Conservation (phyloP, 139 green algal genomes). For the Pseudopediastrum boryanum region DNA sequence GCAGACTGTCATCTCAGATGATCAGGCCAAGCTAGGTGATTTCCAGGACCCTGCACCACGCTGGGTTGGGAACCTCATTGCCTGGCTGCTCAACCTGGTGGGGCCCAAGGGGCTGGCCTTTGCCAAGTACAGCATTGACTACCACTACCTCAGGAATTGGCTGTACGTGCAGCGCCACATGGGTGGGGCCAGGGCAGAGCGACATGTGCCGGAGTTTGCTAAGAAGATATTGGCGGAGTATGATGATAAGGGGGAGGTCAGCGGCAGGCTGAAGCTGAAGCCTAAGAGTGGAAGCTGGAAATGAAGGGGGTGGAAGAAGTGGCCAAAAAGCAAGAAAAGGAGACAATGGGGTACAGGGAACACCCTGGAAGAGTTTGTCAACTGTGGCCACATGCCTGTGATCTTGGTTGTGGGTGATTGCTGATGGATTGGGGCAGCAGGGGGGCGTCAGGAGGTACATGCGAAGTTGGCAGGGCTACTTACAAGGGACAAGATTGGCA, state of each 20-base stretch:
- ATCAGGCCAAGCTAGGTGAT: slow-evolving; percentile 90
- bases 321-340: too few relatives aligned
- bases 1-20: slow-evolving; percentile 92
- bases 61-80: slow-evolving; percentile 84
- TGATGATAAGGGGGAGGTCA: slow-evolving; percentile 60
- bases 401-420: too few relatives aligned
- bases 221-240: slow-evolving; percentile 81
- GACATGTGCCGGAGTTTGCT: slow-evolving; percentile 81
- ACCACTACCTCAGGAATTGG: slow-evolving; percentile 96
- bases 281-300: neutral
- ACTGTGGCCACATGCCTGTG: too few relatives aligned
- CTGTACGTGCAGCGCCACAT: slow-evolving; percentile 81
- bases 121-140: slow-evolving; percentile 95
- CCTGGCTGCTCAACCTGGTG: slow-evolving; percentile 76
- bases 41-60: slow-evolving; percentile 77
- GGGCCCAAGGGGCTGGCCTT: slow-evolving; percentile 97
- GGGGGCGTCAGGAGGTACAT: too few relatives aligned
- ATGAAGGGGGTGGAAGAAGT: too few relatives aligned
- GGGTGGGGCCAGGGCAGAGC: slow-evolving; percentile 27
- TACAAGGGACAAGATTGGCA: too few relatives aligned
- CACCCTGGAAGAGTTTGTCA: too few relatives aligned
- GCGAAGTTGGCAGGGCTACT: too few relatives aligned
- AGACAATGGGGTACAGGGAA: too few relatives aligned
- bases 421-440: too few relatives aligned
- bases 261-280: slow-evolving; percentile 8